Evolutionary conservation across 2,329 filamentous ascomycete genomes (phyloP).

Genomic region (Ophiognomonia clavigignenti-juglandacearum): DNA sequence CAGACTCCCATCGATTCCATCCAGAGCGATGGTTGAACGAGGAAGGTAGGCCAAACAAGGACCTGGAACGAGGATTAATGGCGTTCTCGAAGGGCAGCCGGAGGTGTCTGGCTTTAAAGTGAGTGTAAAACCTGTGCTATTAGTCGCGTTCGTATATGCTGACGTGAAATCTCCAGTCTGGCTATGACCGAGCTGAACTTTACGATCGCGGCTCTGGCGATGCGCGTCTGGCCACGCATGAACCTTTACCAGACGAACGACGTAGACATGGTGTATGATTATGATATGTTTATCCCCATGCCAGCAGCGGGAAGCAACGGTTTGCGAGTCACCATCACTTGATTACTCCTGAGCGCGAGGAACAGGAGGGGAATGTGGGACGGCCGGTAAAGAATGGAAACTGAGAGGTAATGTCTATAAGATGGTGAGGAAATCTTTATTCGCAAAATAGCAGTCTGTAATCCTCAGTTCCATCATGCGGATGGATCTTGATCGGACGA

Average conservation of each 20-base stretch:
- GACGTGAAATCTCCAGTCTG: slow-evolving; percentile 3
- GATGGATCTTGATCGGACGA: neutral
- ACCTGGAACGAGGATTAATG: too few species aligned
- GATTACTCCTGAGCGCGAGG: too few species aligned
- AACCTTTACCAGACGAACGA: slow-evolving; percentile 15
- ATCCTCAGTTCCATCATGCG: too few species aligned
- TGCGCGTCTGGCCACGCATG: slow-evolving; percentile 14
- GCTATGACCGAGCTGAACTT: slow-evolving; percentile 17
- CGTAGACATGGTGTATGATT: slow-evolving; percentile 17
- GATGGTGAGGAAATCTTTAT: too few species aligned
- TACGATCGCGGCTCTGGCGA: slow-evolving; percentile 14
- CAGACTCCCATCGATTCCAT: slow-evolving; percentile 18
- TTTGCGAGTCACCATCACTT: slow-evolving; percentile 5
- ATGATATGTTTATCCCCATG: slow-evolving; percentile 18
- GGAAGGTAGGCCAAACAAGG: slow-evolving; percentile 16
- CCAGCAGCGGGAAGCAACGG: slow-evolving; percentile 16
- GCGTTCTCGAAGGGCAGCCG: slow-evolving; percentile 21
- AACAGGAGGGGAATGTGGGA: too few species aligned
- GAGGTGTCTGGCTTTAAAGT: slow-evolving; percentile 22
- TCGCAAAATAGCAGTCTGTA: too few species aligned
- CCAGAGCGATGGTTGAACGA: slow-evolving; percentile 21
- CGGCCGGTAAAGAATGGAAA: neutral
- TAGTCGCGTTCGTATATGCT: neutral
- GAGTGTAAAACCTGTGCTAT: neutral
- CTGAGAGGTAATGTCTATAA: neutral